These are phyloP conservation scores for Pseudogymnoascus sp. DNA, from an alignment of 2,329 filamentous ascomycete species.

Conservation along the genomic window DNA sequence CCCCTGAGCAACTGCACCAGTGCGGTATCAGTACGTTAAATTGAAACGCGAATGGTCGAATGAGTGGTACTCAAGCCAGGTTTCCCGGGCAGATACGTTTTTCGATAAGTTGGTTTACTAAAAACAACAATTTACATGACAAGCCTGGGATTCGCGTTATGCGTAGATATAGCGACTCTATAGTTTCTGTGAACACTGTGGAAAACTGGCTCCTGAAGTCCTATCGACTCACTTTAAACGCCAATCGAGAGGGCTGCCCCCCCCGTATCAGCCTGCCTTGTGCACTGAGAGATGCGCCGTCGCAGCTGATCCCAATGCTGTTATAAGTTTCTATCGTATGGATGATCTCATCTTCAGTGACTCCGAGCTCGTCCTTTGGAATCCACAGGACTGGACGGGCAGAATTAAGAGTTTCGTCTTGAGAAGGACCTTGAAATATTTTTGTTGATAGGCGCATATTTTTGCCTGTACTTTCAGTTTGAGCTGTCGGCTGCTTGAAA, in stretches of 20 bases:
- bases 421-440: neutral
- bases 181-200: no score
- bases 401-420: neutral
- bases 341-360: neutral
- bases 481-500: no score
- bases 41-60: no score
- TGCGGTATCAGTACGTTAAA: no score
- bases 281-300: neutral
- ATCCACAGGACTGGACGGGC: slow-evolving; percentile 36
- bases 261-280: neutral
- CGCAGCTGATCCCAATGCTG: neutral
- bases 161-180: neutral
- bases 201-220: no score
- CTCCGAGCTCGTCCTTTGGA: neutral
- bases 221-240: neutral
- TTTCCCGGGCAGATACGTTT: no score
- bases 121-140: no score
- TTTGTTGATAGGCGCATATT: neutral
- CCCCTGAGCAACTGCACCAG: no score
- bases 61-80: no score
- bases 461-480: neutral
- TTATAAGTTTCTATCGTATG: neutral
- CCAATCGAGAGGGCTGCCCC: no score
- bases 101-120: no score
- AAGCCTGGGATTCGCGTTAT: no score